A percentile compares a stretch with the other conserved stretches of the same genome.
phyloP scores from a whole-genome alignment of 352 stramenopile genomes.

The Phytophthora citricola region DNA sequence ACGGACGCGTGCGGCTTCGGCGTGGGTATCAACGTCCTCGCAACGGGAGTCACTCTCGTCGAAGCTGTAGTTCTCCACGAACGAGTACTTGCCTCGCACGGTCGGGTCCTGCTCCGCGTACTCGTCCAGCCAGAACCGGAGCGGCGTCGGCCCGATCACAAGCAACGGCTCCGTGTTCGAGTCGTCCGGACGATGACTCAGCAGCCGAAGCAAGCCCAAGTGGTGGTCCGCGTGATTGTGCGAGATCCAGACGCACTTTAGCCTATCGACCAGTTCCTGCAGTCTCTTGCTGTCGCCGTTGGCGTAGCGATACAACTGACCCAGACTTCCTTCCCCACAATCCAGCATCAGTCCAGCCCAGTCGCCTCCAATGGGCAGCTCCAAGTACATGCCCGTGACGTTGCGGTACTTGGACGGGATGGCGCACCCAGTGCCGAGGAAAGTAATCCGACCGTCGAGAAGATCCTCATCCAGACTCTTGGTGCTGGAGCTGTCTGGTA shows the following conservation, averaged over 20 bases:
- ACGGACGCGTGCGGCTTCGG: conserved; percentile 43
- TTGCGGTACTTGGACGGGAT: conserved; percentile 99
- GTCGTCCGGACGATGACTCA: conserved; percentile 68
- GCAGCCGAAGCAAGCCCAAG: conserved; percentile 92
- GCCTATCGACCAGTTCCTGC: conserved; percentile 59
- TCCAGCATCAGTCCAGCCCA: conserved; percentile 93
- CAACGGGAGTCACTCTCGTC: conserved; percentile 55
- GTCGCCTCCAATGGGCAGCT: conserved; percentile 41
- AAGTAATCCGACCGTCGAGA: conserved; percentile 84
- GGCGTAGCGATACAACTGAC: conserved; percentile 88
- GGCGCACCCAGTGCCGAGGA: conserved; percentile 97
- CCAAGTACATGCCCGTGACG: conserved; percentile 95
- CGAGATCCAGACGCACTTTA: conserved; percentile 97
- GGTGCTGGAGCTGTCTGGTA: neutral
- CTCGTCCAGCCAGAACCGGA: conserved; percentile 93
- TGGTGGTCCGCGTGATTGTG: conserved; percentile 99
- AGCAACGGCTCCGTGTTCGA: conserved; percentile 72
- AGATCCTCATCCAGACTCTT: conserved; percentile 27
- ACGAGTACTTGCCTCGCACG: conserved; percentile 87
- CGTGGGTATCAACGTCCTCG: conserved; percentile 34
- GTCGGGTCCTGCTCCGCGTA: conserved; percentile 86
- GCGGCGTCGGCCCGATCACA: conserved; percentile 91
- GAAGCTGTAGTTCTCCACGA: conserved; percentile 89
- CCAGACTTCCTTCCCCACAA: conserved; percentile 96
- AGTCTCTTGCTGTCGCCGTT: conserved; percentile 50